Conservation (phyloP, 148 eudicot species). For the Chenopodium quinoa region DNA sequence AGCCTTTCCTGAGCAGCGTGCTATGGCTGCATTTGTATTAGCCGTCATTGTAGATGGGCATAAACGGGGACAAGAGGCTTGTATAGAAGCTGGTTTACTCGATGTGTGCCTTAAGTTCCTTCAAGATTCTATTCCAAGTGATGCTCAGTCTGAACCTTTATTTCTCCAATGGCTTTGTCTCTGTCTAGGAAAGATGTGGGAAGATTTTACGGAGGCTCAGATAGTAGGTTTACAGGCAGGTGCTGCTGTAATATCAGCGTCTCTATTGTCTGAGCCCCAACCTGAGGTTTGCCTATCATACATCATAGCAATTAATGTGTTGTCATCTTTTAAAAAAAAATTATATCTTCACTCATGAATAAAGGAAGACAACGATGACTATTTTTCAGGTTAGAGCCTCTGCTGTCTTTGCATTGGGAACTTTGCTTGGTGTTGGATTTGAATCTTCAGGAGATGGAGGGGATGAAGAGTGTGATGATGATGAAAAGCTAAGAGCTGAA, state of each 20-base stretch:
- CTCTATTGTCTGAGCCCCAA: conserved; percentile 74
- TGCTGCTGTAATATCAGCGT: conserved; percentile 59
- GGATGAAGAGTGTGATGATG: conserved; percentile 83
- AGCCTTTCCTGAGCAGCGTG: conserved; percentile 93
- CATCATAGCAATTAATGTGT: not conserved
- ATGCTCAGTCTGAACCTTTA: conserved; percentile 73
- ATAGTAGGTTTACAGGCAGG: conserved; percentile 65
- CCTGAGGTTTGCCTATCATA: conserved; percentile 68
- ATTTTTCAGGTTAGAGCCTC: conserved; percentile 84
- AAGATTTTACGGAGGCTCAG: conserved; percentile 85
- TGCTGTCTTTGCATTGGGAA: conserved; percentile 88
- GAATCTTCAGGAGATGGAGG: conserved; percentile 70
- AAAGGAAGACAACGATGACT: not conserved
- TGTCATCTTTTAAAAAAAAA: too few relatives aligned
- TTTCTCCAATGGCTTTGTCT: conserved; percentile 97
- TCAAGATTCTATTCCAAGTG: conserved; percentile 63
- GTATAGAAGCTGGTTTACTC: conserved; percentile 77
- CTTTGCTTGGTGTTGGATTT: conserved; percentile 80
- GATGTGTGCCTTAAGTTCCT: conserved; percentile 86
- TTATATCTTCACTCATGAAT: not conserved
- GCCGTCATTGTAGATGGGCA: conserved; percentile 93
- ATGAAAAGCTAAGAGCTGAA: conserved; percentile 77
- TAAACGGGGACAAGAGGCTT: too few relatives aligned
- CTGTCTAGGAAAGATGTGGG: conserved; percentile 95
- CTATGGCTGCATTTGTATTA: conserved; percentile 98